Base-by-base conservation (phyloP, 2,329 filamentous ascomycete species). In the Epichloe scottii region DNA sequence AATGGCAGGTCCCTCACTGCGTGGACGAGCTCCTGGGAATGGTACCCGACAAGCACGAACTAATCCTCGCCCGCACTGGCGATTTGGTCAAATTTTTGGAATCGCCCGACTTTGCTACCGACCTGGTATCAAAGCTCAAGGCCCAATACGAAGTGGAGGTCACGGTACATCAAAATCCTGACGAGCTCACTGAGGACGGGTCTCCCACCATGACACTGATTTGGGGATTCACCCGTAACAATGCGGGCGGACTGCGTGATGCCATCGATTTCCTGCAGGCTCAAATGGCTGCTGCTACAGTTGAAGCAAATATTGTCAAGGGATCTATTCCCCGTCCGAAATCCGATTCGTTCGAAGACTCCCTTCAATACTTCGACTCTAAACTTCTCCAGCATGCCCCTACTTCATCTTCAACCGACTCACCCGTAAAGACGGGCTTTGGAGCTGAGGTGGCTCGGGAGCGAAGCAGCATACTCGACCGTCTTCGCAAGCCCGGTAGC, bases 281-380 rank as follows among this genome's bases (percentile, higher is more conserved):
- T 42, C 82, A 89, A 55, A 80, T 97, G 54, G 87, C 94, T 30
- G 85, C 87, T 43, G 85, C 89, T 45, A 87, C 87, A n/a, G 81
- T 96, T n/a, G 89, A 97, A 60, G 79, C 84, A 10, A 87, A 79
- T 52, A 84, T 89, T 41, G 83, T 97, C 62, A 94, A 94, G 67
- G 93, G 93, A 49, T 84, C 89, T n/a, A 93, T 97, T 57, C 89
- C 91, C 19, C 86, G 93, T n/a, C 93, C 93, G 56, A 96, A 97
- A 72, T 97, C 93, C 1, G 93, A 98, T 67, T 96, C 93, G 0
- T 98, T 98, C 57, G 93, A 98, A 66, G 91, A 98, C 60, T 95
- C 91, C 7, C 77, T 97, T 49, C 91, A 90, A 52, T 97, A 90
- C 72, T 98, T 98, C 63, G 88, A 96, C 65, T 96, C 91, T 2